Evolutionary conservation across 164 flowering plant species (phyloP).

Genomic region (Chimonanthus praecox): DNA sequence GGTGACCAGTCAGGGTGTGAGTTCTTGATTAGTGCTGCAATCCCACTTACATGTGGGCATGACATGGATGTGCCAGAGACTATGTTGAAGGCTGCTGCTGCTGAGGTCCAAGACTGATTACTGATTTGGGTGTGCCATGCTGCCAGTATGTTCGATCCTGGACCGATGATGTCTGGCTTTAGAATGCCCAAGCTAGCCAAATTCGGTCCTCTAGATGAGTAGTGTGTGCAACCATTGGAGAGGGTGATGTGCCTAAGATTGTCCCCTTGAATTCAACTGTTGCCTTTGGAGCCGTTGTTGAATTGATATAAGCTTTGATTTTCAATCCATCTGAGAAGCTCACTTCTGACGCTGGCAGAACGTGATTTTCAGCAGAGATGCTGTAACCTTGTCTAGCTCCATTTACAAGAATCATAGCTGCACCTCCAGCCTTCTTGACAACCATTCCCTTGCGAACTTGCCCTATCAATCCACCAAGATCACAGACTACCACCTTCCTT

Average conservation of each 20-base stretch:
- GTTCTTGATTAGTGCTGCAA: constrained; percentile 46
- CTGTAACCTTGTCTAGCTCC: constrained; percentile 17
- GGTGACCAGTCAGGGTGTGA: constrained; percentile 28
- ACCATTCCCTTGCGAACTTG: constrained; percentile 18
- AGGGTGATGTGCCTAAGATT: constrained; percentile 14
- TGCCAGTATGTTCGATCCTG: constrained; percentile 10
- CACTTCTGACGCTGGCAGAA: constrained; percentile 38
- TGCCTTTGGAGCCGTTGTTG: constrained; percentile 32
- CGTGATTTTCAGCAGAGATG: constrained; percentile 26
- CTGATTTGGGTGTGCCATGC: constrained; percentile 1
- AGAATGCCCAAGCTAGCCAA: constrained; percentile 27
- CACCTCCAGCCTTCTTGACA: constrained; percentile 40
- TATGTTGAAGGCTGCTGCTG: constrained; percentile 5
- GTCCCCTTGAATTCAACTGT: constrained; percentile 38
- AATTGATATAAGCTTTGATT: constrained; percentile 43
- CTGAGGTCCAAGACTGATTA: neutral
- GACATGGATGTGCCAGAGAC: constrained; percentile 3
- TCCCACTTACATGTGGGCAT: constrained; percentile 26
- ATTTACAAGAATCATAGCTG: constrained; percentile 15
- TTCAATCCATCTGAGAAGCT: constrained; percentile 22
- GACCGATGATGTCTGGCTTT: constrained; percentile 61
- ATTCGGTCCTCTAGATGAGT: constrained; percentile 8
- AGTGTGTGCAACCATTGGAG: constrained; percentile 1
- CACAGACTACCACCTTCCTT: constrained; percentile 34
- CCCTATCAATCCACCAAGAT: constrained; percentile 5